Percentiles rank a stretch among this genome's conserved stretches.
Conservation (phyloP, 768 basidiomycete species). For the Panaeolus cyanescens region DNA sequence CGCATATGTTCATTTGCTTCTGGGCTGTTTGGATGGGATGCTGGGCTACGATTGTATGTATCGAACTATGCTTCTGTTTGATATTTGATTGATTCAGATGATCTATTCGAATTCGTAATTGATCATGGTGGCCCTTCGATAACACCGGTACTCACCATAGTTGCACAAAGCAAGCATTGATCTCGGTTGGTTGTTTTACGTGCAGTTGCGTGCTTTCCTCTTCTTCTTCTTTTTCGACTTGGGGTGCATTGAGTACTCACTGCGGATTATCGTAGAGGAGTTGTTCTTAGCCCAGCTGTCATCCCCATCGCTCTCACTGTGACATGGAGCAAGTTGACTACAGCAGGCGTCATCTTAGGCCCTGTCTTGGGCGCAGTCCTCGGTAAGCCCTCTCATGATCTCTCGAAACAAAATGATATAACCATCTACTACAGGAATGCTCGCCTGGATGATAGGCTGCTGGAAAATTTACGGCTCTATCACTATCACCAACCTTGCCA, state of each 20-base stretch:
- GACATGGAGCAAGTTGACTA: slow-evolving; percentile 46
- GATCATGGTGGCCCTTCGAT: no score
- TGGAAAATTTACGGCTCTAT: slow-evolving; percentile 47
- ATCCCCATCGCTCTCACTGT: slow-evolving; percentile 49
- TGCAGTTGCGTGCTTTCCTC: slow-evolving; percentile 35
- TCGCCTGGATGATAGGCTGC: slow-evolving; percentile 54
- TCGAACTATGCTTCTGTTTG: not conserved
- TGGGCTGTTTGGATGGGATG: slow-evolving; percentile 47
- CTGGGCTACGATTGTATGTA: slow-evolving; percentile 38
- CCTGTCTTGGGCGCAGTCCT: slow-evolving; percentile 40
- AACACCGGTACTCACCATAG: slow-evolving; percentile 20
- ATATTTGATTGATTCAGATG: not conserved
- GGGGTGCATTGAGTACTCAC: not conserved
- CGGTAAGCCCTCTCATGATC: slow-evolving; percentile 16
- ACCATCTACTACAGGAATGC: slow-evolving; percentile 26
- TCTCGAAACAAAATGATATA: not conserved
- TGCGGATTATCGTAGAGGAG: slow-evolving; percentile 34
- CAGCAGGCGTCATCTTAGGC: slow-evolving; percentile 39
- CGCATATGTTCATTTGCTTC: slow-evolving; percentile 41
- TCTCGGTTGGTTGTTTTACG: slow-evolving; percentile 50
- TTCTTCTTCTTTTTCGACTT: not conserved
- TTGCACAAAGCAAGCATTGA: slow-evolving; percentile 46
- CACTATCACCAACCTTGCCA: slow-evolving; percentile 35
- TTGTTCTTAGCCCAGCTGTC: slow-evolving; percentile 50
- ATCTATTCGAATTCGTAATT: no score